phyloP scores from a whole-genome alignment of 2,329 filamentous ascomycete species.

The Xylariaceae sp. region DNA sequence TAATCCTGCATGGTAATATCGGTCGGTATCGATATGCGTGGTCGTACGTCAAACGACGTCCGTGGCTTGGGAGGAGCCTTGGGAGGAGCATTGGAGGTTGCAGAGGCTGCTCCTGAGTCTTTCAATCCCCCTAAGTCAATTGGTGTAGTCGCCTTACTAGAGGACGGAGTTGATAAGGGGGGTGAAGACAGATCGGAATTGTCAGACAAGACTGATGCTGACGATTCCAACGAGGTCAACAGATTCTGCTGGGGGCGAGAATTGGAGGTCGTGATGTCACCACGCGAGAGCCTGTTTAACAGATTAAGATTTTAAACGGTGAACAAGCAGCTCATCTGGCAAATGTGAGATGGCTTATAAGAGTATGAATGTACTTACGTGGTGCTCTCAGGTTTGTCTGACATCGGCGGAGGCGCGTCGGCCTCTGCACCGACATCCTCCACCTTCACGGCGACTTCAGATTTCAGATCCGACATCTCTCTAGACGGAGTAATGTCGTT shows the following conservation, averaged over 20 bases:
- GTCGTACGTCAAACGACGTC: constrained; percentile 54
- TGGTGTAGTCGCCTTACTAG: constrained; percentile 60
- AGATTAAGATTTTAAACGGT: constrained; percentile 20
- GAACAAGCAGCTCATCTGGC: constrained; percentile 3
- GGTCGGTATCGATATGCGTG: constrained; percentile 78
- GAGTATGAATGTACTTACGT: constrained; percentile 25
- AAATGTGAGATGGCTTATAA: constrained; percentile 11
- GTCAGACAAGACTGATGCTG: constrained; percentile 49
- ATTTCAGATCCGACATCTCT: constrained; percentile 27
- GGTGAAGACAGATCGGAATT: constrained; percentile 51
- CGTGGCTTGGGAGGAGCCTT: constrained; percentile 24
- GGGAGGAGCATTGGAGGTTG: constrained; percentile 14
- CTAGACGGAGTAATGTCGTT: constrained; percentile 20
- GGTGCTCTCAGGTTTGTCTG: constrained; percentile 16
- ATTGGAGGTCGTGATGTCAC: constrained; percentile 20
- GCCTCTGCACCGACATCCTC: constrained; percentile 27
- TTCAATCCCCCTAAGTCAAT: constrained; percentile 41
- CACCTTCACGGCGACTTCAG: constrained; percentile 30
- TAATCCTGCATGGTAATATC: constrained; percentile 70
- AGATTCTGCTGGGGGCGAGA: constrained; percentile 7
- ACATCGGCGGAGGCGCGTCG: constrained; percentile 17
- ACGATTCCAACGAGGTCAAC: constrained; percentile 42
- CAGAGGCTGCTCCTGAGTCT: constrained; percentile 25
- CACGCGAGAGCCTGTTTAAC: constrained; percentile 26
- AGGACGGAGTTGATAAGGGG: constrained; percentile 42